Conservation (phyloP, 2,329 filamentous ascomycete species). For the Diaporthe caulivora region DNA sequence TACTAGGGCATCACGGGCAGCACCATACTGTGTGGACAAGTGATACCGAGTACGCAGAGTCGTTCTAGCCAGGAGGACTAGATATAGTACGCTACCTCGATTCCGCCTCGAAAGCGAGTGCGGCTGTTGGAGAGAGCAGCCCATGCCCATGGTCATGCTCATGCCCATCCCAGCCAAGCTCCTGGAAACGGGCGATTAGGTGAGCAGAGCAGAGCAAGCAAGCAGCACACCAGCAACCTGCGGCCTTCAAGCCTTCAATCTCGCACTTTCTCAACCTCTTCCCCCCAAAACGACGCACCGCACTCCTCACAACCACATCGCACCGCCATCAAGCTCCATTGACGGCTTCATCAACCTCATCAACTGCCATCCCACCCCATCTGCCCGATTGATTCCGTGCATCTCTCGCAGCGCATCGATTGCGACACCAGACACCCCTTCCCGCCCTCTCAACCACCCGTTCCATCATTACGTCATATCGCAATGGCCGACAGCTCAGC, state of each 20-base stretch:
- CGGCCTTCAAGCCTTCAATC: slow-evolving; percentile 18
- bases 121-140: neutral
- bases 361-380: neutral
- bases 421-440: slow-evolving; percentile 29
- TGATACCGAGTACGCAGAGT: slow-evolving; percentile 16
- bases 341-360: slow-evolving; percentile 1
- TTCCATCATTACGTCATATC: slow-evolving; percentile 40
- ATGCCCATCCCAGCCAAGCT: slow-evolving; percentile 3
- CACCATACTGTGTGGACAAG: slow-evolving; percentile 22
- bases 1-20: slow-evolving; percentile 4
- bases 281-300: slow-evolving; percentile 25
- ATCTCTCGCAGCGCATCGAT: slow-evolving; percentile 28
- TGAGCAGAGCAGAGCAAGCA: neutral
- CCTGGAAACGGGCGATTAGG: slow-evolving; percentile 10
- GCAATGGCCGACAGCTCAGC: slow-evolving; percentile 40
- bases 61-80: neutral
- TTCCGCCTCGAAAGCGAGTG: neutral
- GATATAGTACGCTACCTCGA: neutral
- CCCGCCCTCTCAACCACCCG: slow-evolving; percentile 3
- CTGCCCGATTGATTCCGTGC: slow-evolving; percentile 11
- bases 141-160: neutral
- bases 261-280: slow-evolving; percentile 22
- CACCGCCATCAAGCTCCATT: slow-evolving; percentile 17
- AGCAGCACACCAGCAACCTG: slow-evolving; percentile 13
- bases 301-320: slow-evolving; percentile 10